A percentile compares a stretch with the other conserved stretches of the same genome.
Conservation (phyloP, 1,284 basidiomycete species). For the Leucocoprinus gongylophorus region DNA sequence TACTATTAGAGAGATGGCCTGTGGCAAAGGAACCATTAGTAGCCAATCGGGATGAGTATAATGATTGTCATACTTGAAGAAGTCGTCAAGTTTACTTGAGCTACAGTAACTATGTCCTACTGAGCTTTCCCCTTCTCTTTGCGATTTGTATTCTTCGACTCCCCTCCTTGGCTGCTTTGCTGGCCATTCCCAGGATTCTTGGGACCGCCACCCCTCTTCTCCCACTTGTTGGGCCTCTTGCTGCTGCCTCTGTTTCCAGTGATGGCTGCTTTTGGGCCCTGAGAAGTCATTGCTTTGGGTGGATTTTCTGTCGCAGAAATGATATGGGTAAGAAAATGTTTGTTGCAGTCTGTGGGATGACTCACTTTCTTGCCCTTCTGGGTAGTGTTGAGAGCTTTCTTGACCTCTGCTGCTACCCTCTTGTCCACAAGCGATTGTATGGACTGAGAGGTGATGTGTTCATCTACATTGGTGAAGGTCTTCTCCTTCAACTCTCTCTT, state of each 20-base stretch:
- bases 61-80: conserved; percentile 4
- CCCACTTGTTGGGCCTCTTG: too few species aligned
- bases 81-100: neutral
- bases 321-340: too few species aligned
- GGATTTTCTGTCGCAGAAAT: too few species aligned
- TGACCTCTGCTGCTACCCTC: neutral
- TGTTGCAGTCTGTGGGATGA: neutral
- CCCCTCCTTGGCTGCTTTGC: neutral
- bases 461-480: too few species aligned
- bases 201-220: neutral
- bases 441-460: too few species aligned
- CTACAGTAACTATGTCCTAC: too few species aligned
- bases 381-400: neutral
- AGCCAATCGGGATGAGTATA: conserved; percentile 16
- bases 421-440: neutral
- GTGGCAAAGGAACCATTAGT: conserved; percentile 15
- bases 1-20: too few species aligned
- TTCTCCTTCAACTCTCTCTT: too few species aligned
- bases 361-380: neutral
- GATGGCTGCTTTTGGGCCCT: too few species aligned
- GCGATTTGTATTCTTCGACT: neutral
- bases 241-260: too few species aligned
- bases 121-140: neutral
- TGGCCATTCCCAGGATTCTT: neutral
- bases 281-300: too few species aligned